Percentiles rank a stretch among this genome's conserved stretches.
phyloP scores from a whole-genome alignment of 1,284 basidiomycete species.

The Xerocomus minutiporus region DNA sequence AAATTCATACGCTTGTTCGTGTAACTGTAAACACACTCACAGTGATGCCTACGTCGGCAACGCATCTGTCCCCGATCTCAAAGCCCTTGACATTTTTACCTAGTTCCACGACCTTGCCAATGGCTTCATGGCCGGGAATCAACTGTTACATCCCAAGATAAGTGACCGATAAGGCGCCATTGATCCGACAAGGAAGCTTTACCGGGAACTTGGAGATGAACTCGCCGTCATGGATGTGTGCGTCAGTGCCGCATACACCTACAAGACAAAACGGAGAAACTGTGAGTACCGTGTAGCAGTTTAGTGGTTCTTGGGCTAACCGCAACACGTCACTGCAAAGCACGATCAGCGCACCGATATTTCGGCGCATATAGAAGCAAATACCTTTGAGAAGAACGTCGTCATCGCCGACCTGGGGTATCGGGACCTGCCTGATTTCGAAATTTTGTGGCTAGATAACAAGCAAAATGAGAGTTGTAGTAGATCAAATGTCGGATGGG shows the following conservation, averaged over 20 bases:
- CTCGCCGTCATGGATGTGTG: slow-evolving; percentile 74
- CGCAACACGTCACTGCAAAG: slow-evolving; percentile 43
- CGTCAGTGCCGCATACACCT: slow-evolving; percentile 76
- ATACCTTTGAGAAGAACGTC: slow-evolving; percentile 60
- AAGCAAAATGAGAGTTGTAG: slow-evolving; percentile 11
- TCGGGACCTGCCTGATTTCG: slow-evolving; percentile 50
- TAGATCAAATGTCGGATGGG: not conserved
- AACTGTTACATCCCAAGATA: slow-evolving; percentile 41
- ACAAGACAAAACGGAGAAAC: not conserved
- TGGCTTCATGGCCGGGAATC: slow-evolving; percentile 79
- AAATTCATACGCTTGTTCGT: not conserved
- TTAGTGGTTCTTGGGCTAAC: slow-evolving; percentile 27
- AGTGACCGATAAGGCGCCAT: slow-evolving; percentile 8
- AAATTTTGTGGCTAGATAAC: slow-evolving; percentile 40
- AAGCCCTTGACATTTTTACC: slow-evolving; percentile 72
- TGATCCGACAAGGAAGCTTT: slow-evolving; percentile 10
- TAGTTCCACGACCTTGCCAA: slow-evolving; percentile 63
- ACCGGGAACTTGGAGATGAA: slow-evolving; percentile 76
- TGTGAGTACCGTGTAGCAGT: not conserved
- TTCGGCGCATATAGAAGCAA: not conserved
- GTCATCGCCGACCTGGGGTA: slow-evolving; percentile 51
- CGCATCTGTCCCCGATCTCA: slow-evolving; percentile 69
- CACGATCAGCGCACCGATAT: slow-evolving; percentile 6
- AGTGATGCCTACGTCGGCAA: slow-evolving; percentile 66
- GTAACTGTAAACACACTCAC: slow-evolving; percentile 35